Percentiles rank a stretch among this genome's conserved stretches.
Conservation (phyloP, 352 stramenopile genomes). For the Aphanomyces stellatus region DNA sequence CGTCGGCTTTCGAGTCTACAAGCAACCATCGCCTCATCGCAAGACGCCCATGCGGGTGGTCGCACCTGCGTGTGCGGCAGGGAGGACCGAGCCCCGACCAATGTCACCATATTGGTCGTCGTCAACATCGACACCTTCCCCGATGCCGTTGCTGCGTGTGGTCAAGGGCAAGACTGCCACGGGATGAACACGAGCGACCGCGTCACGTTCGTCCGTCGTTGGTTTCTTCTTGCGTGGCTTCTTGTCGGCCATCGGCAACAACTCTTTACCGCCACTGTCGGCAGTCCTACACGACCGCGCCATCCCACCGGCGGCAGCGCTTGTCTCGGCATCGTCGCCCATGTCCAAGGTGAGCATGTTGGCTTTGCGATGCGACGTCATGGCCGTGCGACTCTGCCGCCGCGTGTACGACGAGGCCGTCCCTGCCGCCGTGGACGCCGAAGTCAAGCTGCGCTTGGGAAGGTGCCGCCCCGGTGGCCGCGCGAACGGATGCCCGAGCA, state of each 20-base stretch:
- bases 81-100: background rate
- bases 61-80: background rate
- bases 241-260: no score
- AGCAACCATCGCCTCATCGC: background rate
- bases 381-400: no score
- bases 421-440: no score
- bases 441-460: no score
- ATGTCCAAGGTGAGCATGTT: background rate
- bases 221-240: no score
- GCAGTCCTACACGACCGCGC: no score
- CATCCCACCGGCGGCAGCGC: no score
- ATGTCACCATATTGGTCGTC: no score
- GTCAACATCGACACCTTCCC: background rate
- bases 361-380: background rate
- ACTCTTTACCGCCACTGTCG: background rate
- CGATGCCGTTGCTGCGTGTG: background rate
- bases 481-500: constrained; percentile 89
- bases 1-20: background rate
- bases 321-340: background rate
- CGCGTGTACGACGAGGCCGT: no score
- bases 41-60: background rate
- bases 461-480: background rate
- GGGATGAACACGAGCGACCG: no score
- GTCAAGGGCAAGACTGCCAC: background rate
- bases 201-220: no score